phyloP scores from a whole-genome alignment of 2,329 filamentous ascomycete species.

The Zymoseptoria tritici region DNA sequence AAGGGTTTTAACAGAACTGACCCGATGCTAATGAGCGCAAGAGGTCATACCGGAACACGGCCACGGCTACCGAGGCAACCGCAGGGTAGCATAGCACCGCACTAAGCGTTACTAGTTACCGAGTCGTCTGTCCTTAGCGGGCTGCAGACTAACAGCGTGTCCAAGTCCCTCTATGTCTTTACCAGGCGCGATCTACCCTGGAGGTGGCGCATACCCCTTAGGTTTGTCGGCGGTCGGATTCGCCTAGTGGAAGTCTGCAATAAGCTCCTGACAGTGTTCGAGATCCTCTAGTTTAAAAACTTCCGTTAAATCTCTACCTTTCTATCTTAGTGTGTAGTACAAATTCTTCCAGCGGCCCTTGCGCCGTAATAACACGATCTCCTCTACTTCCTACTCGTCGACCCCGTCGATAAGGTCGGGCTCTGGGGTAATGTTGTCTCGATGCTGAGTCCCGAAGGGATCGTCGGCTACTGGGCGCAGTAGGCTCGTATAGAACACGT shows the following conservation, averaged over 20 bases:
- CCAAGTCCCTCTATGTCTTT: not conserved
- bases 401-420: not conserved
- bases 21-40: not conserved
- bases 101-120: too few relatives aligned
- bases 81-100: too few relatives aligned
- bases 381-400: not conserved
- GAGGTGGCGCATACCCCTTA: not conserved
- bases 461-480: not conserved
- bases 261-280: not conserved
- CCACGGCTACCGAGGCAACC: too few relatives aligned
- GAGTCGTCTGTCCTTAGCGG: too few relatives aligned
- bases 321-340: not conserved
- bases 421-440: not conserved
- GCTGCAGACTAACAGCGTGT: too few relatives aligned
- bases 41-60: too few relatives aligned
- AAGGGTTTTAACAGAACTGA: not conserved
- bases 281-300: not conserved
- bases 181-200: not conserved
- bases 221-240: not conserved
- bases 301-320: not conserved
- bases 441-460: not conserved
- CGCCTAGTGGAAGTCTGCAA: not conserved
- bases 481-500: conserved; percentile 1
- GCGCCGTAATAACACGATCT: not conserved
- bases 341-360: not conserved